Base-by-base conservation (phyloP, 805 yeast genomes). In the Metschnikowia peoriensis region DNA sequence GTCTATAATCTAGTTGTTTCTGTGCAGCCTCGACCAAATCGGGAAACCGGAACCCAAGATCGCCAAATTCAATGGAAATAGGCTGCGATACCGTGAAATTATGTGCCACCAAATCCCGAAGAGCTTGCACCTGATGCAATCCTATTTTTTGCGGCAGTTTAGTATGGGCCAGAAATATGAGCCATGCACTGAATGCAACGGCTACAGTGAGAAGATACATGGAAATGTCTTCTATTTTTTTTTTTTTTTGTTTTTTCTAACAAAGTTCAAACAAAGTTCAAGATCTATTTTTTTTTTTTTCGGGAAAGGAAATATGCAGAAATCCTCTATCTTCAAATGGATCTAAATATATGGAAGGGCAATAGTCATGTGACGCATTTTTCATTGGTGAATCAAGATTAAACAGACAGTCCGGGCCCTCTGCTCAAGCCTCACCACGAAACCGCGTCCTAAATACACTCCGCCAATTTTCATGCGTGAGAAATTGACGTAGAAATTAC, bases 11-110 rank as follows among this genome's bases (percentile, higher is more conserved):
- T 6, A 73, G 48, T 58, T 75, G 79, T 0, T 52, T 11, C 49
- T 74, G 77, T 4, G 70, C 54, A 5, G 79, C 90, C 41, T 74
- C 74, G 1, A 77, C 79, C 16, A 90, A 62, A 64, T 90, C 96
- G 0, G 93, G 92, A 58, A 85, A 84, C 15, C 69, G 66, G 56
- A 83, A 75, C 1, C 79, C 80, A 10, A 75, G 56, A 53, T 72
- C 72, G 7, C 71, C 71, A 52, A 65, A 65, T 41, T 56, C 58
- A 22, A 72, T 49, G 41, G 59, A 49, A 9, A 73, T 55, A 4
- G 64, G 66, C 27, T 70, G 61, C 9, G 56, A 48, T 11, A 65
- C 57, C 2, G 54, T 29, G 35, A 57, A 50, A 38, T 46, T 46
- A 28, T 47, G 44, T 6, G 41, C 51, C 39, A 54, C 58, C n/a